phyloP scores from a whole-genome alignment of 2,329 filamentous ascomycete species.

The Akanthomyces uredinophilus region DNA sequence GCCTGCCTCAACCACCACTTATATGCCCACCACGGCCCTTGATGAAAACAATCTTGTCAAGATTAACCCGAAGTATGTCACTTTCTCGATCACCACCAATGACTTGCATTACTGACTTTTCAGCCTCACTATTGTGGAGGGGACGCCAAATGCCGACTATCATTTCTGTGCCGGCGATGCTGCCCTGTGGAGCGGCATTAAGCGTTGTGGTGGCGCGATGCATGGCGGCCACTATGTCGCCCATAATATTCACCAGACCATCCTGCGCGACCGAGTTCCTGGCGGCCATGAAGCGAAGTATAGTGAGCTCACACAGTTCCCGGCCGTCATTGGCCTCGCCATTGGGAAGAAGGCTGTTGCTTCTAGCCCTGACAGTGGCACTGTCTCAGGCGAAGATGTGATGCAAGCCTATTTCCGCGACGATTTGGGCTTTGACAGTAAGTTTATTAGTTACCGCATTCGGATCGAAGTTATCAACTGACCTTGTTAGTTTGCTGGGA shows the following conservation, averaged over 20 bases:
- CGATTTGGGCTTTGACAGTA: slow-evolving; percentile 61
- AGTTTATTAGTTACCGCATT: slow-evolving; percentile 29
- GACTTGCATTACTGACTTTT: slow-evolving; percentile 1
- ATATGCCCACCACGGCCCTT: slow-evolving; percentile 54
- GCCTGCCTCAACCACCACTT: slow-evolving; percentile 56
- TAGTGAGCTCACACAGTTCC: slow-evolving; percentile 46
- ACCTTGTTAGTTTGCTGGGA: slow-evolving; percentile 49
- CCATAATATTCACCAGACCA: slow-evolving; percentile 61
- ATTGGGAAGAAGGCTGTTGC: slow-evolving; percentile 65
- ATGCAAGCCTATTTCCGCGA: slow-evolving; percentile 61
- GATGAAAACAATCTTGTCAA: slow-evolving; percentile 62
- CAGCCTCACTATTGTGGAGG: slow-evolving; percentile 50
- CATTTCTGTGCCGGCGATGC: slow-evolving; percentile 71
- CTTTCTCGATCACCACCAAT: background rate
- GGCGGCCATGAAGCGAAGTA: slow-evolving; percentile 38
- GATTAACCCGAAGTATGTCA: slow-evolving; percentile 46
- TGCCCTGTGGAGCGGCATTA: slow-evolving; percentile 69
- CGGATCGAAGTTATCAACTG: background rate
- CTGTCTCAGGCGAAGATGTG: slow-evolving; percentile 56
- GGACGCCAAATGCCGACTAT: slow-evolving; percentile 49
- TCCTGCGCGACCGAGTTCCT: slow-evolving; percentile 38
- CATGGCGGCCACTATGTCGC: slow-evolving; percentile 64
- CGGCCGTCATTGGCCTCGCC: slow-evolving; percentile 65
- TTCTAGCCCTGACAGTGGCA: slow-evolving; percentile 53
- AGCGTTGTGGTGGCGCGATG: slow-evolving; percentile 72